Evolutionary conservation across 345 rosid genomes (phyloP).

Genomic region (Adansonia digitata): DNA sequence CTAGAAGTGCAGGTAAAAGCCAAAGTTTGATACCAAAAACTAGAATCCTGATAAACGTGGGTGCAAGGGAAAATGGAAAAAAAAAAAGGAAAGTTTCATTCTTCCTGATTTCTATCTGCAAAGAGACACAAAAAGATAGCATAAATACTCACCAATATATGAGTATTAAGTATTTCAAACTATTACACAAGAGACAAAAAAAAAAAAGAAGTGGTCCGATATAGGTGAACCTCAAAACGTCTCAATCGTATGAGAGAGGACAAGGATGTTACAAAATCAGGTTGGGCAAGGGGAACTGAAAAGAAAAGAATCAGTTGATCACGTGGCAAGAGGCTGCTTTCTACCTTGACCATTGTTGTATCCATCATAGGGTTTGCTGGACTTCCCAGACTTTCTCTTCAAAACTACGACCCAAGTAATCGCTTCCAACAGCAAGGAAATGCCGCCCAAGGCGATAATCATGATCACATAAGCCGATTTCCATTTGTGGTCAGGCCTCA

Average conservation of each 20-base stretch:
- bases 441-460: conserved; percentile 47
- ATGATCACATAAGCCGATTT: conserved; percentile 44
- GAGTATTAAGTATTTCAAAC: no score
- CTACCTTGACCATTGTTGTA: conserved; percentile 36
- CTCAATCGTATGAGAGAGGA: neutral
- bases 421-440: conserved; percentile 56
- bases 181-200: conserved; percentile 10
- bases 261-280: conserved; percentile 7
- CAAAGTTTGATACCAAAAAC: no score
- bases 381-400: conserved; percentile 47
- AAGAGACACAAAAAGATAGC: neutral
- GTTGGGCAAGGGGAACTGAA: neutral
- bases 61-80: no score
- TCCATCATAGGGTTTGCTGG: conserved; percentile 45
- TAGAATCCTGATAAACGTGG: no score
- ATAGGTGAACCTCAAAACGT: neutral
- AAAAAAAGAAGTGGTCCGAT: neutral
- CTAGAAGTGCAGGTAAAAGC: no score
- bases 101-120: no score
- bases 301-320: neutral
- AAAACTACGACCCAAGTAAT: conserved; percentile 66
- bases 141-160: no score
- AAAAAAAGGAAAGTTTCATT: no score
- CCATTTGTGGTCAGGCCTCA: conserved; percentile 52
- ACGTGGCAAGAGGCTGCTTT: conserved; percentile 23